Base-by-base conservation (phyloP, 495 filamentous ascomycete species). In the Penicillium verhagenii region DNA sequence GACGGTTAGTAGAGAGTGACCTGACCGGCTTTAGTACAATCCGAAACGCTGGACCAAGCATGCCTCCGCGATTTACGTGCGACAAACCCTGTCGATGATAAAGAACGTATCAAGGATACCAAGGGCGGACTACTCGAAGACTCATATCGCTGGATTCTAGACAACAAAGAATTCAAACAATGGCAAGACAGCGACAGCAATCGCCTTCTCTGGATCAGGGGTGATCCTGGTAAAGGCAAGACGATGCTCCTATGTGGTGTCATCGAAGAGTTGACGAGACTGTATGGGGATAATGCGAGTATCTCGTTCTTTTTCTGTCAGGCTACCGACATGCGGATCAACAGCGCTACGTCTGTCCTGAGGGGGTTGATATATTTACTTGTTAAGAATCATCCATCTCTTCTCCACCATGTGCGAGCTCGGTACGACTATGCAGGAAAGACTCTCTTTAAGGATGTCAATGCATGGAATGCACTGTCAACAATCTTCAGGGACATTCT, bases 181-280 rank as follows among this genome's bases (percentile, higher is more conserved):
- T 50, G 31, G 47, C 31, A 50, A 23, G 19, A 38, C n/a, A 24
- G 14, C 47, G 18, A 50, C 6, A 38, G 14, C 2, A 38, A 16
- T 5, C 14, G 31, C 23, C 47, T 50, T 19, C 31, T 50, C 8
- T 50, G 31, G 47, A 50, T 50, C 31, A 50, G 47, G 19, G 47
- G 31, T 16, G 47, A 50, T 38, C 47, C 31, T 9, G 31, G 31
- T 18, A 50, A 50, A 50, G 47, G 31, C 19, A 50, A 50, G 47
- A 50, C 31, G 10, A 50, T 39, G 20, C 31, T 50, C 10, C 47
- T 50, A 16, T 50, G 20, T 25, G 31, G 47, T 23, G 23, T 50
- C 18, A 39, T 50, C 11, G 31, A 50, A n/a, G 20, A 50, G 31
- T 16, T 50, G 16, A 35, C 47, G 14, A 9, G 14, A 31, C 11